Base-by-base conservation (phyloP, 2,329 filamentous ascomycete genomes). In the Daldinia sp. region DNA sequence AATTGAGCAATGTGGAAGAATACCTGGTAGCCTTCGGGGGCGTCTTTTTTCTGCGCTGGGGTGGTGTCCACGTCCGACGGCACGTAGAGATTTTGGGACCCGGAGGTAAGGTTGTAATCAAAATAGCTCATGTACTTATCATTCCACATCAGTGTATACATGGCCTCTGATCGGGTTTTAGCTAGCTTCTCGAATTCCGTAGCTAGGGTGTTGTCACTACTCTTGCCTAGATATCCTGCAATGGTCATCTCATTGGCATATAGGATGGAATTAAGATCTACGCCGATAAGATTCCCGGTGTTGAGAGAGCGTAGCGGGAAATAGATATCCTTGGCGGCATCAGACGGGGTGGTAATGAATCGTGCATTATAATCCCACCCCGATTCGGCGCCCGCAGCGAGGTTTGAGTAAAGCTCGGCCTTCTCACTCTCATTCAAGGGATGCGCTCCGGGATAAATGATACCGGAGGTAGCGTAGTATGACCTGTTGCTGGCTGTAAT, bases 221-320 rank as follows among this genome's bases (percentile, higher is more conserved):
- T 78, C 19, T 75, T 72, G 37, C 80, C 78, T 64, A 86, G 79
- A 72, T 89, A 88, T 2, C 77, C 70, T 9, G 84, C 80, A 53
- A 90, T 87, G 51, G 82, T 79, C 1, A 85, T 77, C 70, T 91
- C 88, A 66, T 89, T 89, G 69, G 82, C 82, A 73, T 90, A 91
- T 7, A 91, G 76, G 43, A 90, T 90, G 1, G 87, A 85, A 75
- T 91, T 90, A 64, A 91, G 81, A 58, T 90, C 88, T 1, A 91
- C 86, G 1, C 87, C 86, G 1, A 91, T 77, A 9, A 85, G 81
- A 45, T 85, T 81, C 58, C 78, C 77, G 5, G 83, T 83, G 73
- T 90, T 89, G 41, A 90, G 81, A 11, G 83, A 87, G 29, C 87
- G 83, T 7, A 90, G 79, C 0, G 88, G 88, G 76, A 90, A 90